Base-by-base conservation (phyloP, 345 rosid species). In the Turritis glabra region DNA sequence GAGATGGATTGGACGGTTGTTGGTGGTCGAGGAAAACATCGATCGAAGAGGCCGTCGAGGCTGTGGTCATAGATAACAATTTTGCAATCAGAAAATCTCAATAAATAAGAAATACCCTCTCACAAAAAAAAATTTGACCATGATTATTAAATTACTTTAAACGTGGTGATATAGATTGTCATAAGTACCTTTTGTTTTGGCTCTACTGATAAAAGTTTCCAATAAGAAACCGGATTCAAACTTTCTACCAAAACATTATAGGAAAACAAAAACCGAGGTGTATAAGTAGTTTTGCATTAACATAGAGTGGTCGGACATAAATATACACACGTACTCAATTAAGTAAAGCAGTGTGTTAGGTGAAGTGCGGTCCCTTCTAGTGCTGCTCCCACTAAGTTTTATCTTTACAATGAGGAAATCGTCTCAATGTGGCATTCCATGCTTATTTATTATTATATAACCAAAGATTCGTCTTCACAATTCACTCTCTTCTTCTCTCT, bases 311-410 rank as follows among this genome's bases (percentile, higher is more conserved):
- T 55, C 12, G 32, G 8, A 67, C 46, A 40, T 60, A 51, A 67
- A 21, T 48, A 30, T 3, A 60, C 56, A 50, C 22, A 37, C 27
- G 68, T 67, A 58, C 37, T 75, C 61, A 33, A 57, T 57, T 23
- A 67, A 67, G 46, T 50, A 59, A 37, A 38, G 74, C 63, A 60
- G 22, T 75, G 69, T 51, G 74, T 75, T 75, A 61, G 74, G 74
- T 76, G 64, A 53, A 76, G 57, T 76, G 74, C 50, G 69, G 69
- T 43, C 69, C 79, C 57, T 69, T 33, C 18, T 7, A 68, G 50
- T 76, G 79, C 79, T 61, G 2, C 71, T 69, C 70, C 79, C 79
- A 76, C 79, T 76, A 69, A 69, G 64, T 69, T 21, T 58, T 48
- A n/a, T 51, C 56, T 68, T 71, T 74, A 74, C 41, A 35, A 5